Base-by-base conservation (phyloP, 495 filamentous ascomycete genomes). In the Acidiella bohemica region DNA sequence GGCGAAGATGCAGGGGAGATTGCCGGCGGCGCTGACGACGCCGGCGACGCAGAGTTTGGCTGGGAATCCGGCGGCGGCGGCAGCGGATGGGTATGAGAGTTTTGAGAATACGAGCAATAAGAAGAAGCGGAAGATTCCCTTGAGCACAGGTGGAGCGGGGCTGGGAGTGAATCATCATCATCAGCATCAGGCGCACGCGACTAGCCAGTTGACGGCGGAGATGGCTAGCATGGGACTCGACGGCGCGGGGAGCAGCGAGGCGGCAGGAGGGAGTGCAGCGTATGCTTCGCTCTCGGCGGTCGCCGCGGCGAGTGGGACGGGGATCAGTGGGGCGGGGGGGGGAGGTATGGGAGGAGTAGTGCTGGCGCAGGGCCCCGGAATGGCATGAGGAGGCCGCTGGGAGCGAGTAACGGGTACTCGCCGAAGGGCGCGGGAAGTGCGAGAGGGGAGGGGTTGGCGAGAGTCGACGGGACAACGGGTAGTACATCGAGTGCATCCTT, bases 91-190 rank as follows among this genome's bases (percentile, higher is more conserved):
- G 21, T 95, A 96, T 57, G 92, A 96, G 55, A 87, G 82, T 13
- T 92, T 94, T 53, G 90, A 99, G 57, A 96, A 99, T 51, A 94
- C 84, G 36, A 96, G 94, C 56, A 96, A 99, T 58, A 99, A 99
- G 61, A 97, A 96, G 66, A 97, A 99, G 59, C 74, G 92, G 42
- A 99, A 99, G 61, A 95, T 96, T 21, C 92, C 92, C 4, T 82
- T 81, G 0, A 79, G 83, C n/a, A 81, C 78, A 3, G 78, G 74
- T 36, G 62, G 72, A 4, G 73, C 71, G 10, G 64, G 65, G 33
- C 78, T 39, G 24, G n/a, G n/a, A n/a, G n/a, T n/a, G n/a, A n/a
- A n/a, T n/a, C n/a, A n/a, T n/a, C 36, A 39, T 14, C 25, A 84
- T 41, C 73, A 76, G 46, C n/a, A n/a, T n/a, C n/a, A n/a, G n/a